Conservation (phyloP, 306 rosid species). For the Dalbergia cultrata region DNA sequence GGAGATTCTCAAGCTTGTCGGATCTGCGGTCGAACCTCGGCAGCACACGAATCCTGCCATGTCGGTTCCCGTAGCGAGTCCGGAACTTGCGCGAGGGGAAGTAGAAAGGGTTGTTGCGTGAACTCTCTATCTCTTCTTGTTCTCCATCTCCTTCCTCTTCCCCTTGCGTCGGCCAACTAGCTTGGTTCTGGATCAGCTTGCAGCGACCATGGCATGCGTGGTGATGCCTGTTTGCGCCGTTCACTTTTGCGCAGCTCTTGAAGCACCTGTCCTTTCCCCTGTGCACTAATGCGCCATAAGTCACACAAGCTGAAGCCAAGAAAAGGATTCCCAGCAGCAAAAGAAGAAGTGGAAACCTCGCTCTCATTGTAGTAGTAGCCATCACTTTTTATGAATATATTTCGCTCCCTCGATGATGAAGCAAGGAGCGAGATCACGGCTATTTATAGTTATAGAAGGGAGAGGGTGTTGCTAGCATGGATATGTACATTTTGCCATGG, state of each 20-base stretch:
- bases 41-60: conserved; percentile 13
- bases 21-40: background rate
- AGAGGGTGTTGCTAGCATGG: background rate
- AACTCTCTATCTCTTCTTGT: background rate
- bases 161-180: background rate
- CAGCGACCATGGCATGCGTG: conserved; percentile 41
- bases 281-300: background rate
- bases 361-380: conserved; percentile 7
- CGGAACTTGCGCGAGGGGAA: background rate
- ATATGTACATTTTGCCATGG: conserved; percentile 11
- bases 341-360: conserved; percentile 37
- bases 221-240: background rate
- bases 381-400: background rate
- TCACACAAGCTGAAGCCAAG: conserved; percentile 37
- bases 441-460: conserved; percentile 37
- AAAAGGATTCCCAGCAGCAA: conserved; percentile 41
- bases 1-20: background rate
- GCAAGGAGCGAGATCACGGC: background rate
- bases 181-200: background rate
- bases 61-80: background rate
- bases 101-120: background rate
- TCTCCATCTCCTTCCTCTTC: background rate
- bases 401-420: conserved; percentile 14
- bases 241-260: background rate
- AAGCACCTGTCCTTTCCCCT: conserved; percentile 2